Conservation (phyloP, 2,329 filamentous ascomycete species). For the Periconia sp. region DNA sequence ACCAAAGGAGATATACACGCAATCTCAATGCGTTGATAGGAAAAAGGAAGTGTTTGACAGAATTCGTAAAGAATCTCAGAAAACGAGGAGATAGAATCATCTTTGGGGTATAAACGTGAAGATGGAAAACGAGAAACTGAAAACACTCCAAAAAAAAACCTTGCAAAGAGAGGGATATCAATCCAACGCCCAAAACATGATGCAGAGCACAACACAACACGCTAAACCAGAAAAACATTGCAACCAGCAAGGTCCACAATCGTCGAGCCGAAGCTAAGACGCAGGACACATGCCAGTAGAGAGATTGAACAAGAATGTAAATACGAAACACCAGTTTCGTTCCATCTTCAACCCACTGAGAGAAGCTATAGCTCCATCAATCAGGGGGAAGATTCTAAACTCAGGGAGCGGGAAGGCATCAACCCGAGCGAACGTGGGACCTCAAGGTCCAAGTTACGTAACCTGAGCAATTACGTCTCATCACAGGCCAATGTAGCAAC, state of each 20-base stretch:
- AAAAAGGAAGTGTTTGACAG: conserved; percentile 15
- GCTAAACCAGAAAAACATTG: conserved; percentile 38
- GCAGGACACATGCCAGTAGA: conserved; percentile 6
- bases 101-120: conserved; percentile 4
- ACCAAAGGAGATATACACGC: conserved; percentile 42
- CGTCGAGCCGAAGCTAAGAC: conserved; percentile 13
- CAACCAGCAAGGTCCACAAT: background rate
- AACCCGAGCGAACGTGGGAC: conserved; percentile 25
- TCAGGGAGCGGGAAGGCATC: conserved; percentile 41
- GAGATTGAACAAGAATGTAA: conserved; percentile 26
- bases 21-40: conserved; percentile 24
- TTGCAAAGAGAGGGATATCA: conserved; percentile 39
- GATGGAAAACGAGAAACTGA: conserved; percentile 15
- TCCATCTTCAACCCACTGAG: conserved; percentile 18
- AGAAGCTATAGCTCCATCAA: conserved; percentile 43
- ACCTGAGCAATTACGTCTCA: conserved; percentile 48
- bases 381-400: conserved; percentile 32
- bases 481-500: conserved; percentile 34
- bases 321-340: conserved; percentile 41
- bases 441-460: conserved; percentile 43
- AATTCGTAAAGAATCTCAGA: conserved; percentile 10
- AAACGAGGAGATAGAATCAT: conserved; percentile 13
- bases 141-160: conserved; percentile 20
- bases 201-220: conserved; percentile 40
- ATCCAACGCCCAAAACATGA: conserved; percentile 36